phyloP scores from a whole-genome alignment of 1,284 basidiomycete species.

The Trametes polyzona region DNA sequence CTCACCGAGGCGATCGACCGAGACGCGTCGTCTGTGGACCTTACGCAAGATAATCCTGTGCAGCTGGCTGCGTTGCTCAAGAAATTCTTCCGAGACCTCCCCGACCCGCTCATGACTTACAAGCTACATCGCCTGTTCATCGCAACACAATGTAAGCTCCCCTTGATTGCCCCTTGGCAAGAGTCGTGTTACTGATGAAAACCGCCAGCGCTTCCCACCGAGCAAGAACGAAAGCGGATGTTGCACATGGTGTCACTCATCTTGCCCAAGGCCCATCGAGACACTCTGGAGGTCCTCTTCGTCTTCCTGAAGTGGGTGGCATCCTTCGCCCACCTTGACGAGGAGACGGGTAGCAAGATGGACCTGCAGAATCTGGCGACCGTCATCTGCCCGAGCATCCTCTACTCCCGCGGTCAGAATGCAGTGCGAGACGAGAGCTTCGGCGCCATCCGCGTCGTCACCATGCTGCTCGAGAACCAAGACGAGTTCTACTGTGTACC shows the following conservation, averaged over 20 bases:
- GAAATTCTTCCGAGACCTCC: constrained; percentile 95
- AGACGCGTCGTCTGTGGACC: constrained; percentile 87
- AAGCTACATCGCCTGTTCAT: constrained; percentile 91
- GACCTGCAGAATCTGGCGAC: constrained; percentile 97
- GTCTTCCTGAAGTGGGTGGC: constrained; percentile 99
- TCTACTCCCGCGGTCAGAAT: constrained; percentile 86
- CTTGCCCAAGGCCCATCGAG: constrained; percentile 91
- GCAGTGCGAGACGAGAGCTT: constrained; percentile 94
- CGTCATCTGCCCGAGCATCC: constrained; percentile 95
- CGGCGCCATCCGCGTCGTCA: constrained; percentile 85
- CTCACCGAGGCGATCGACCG: constrained; percentile 93
- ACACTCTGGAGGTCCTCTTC: constrained; percentile 97
- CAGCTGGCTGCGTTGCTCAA: constrained; percentile 97
- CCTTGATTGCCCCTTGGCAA: not conserved
- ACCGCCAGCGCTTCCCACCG: constrained; percentile 68
- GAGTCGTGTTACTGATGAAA: constrained; percentile 13
- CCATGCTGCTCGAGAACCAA: constrained; percentile 88
- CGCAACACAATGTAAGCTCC: constrained; percentile 80
- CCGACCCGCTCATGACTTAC: constrained; percentile 95
- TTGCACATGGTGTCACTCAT: constrained; percentile 89
- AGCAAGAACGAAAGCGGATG: constrained; percentile 81
- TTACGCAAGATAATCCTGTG: constrained; percentile 95
- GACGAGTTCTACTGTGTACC: constrained; percentile 94
- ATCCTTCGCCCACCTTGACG: constrained; percentile 97
- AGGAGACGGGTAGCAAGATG: constrained; percentile 99